A percentile compares a stretch with the other conserved stretches of the same genome.
These are phyloP conservation scores for Globisporangium viniferum DNA, from an alignment of 352 stramenopile species.

Conservation along the genomic window DNA sequence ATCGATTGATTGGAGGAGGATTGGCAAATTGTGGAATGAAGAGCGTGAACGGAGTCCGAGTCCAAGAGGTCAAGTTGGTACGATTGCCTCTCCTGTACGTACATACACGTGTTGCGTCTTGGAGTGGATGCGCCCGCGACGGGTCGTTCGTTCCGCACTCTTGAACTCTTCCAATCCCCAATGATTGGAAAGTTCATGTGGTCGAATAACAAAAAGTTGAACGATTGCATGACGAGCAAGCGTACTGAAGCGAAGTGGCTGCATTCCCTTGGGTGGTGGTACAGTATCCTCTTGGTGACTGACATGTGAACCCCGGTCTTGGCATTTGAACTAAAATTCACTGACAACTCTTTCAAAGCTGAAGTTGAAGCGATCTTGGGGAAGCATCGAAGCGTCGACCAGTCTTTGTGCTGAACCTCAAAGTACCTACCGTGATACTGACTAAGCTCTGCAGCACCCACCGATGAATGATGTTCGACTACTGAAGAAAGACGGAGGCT, in stretches of 20 bases:
- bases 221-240: background rate
- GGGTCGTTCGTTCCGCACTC: background rate
- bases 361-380: background rate
- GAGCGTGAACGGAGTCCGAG: background rate
- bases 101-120: background rate
- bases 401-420: background rate
- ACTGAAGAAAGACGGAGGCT: too few species aligned
- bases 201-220: background rate
- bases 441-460: too few species aligned
- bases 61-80: background rate
- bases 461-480: too few species aligned
- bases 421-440: too few species aligned
- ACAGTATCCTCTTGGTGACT: background rate
- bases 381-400: background rate
- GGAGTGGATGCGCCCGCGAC: background rate
- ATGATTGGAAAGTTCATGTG: background rate
- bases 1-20: background rate
- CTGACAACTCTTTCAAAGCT: background rate
- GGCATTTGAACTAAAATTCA: background rate
- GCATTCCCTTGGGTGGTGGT: background rate
- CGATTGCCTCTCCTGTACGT: background rate
- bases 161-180: background rate
- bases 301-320: background rate
- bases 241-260: background rate
- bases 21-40: background rate